Base-by-base conservation (phyloP, 2,329 filamentous ascomycete species). In the Pseudocercospora musae region DNA sequence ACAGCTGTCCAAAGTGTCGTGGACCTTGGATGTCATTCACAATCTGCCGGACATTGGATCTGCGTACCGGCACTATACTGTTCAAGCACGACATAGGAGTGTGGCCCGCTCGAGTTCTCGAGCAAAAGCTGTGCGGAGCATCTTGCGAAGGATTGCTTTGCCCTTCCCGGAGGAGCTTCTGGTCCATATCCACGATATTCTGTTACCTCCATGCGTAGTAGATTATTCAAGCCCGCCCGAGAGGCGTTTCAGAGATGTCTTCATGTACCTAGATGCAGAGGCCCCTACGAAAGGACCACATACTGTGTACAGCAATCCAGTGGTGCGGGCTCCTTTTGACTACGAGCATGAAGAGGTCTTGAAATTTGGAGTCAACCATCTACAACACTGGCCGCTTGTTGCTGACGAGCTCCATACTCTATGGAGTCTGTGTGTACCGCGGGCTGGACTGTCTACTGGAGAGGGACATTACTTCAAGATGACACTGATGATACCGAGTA, bases 351-450 rank as follows among this genome's bases (percentile, higher is more conserved):
- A 15, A n/a, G 33, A 58, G 46, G 29, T n/a, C 7, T 44, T 11
- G 33, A 23, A 27, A 4, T 53, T 25, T 48, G 25, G 18, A 37
- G 46, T 59, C 29, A 59, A 27, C 13, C 21, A 59, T 44, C 27
- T 53, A 15, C 27, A 50, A 27, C 37, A 18, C 46, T 59, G 57
- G 57, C 46, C 27, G 8, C 48, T 59, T 4, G 46, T 59, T 18
- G 23, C 57, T 9, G 57, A 59, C 48, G 57, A 59, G n/a, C 46
- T 59, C 13, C 57, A 59, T 33, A 53, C 44, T 5, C 2, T 59
- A 4, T 59, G 57, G 57, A 53, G 27, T 15, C n/a, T 53, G 18
- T 59, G 48, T 13, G 33, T 18, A 23, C 57, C 57, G 18, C 46
- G 57, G 13, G 5, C n/a, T 10, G 46, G 29, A 9, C 4, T 53